Evolutionary conservation across 768 basidiomycete species (phyloP).

Genomic region (Gloeophyllum trabeum): DNA sequence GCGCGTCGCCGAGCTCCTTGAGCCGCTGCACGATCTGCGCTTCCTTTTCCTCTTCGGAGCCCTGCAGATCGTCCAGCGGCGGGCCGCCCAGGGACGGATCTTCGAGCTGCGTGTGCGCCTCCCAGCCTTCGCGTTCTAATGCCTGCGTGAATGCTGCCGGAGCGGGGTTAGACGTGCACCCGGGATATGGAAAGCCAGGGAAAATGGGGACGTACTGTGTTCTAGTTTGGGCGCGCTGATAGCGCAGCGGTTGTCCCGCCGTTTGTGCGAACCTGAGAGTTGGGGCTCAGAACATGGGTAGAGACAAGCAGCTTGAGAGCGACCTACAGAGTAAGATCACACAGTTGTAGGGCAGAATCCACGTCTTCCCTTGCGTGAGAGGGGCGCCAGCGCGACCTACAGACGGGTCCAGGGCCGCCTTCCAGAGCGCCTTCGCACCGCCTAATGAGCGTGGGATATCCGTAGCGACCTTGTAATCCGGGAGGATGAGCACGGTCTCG

Average conservation of each 20-base stretch:
- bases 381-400: slow-evolving; percentile 32
- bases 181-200: slow-evolving; percentile 5
- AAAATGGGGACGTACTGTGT: slow-evolving; percentile 35
- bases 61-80: slow-evolving; percentile 50
- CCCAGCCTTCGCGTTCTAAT: slow-evolving; percentile 62
- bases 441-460: slow-evolving; percentile 52
- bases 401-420: slow-evolving; percentile 46
- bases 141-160: slow-evolving; percentile 48
- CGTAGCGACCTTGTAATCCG: slow-evolving; percentile 80
- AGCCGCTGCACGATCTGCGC: slow-evolving; percentile 35
- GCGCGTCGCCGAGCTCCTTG: slow-evolving; percentile 37
- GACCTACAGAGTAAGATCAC: slow-evolving; percentile 83
- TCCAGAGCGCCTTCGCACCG: slow-evolving; percentile 66
- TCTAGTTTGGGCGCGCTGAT: slow-evolving; percentile 81
- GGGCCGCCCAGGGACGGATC: slow-evolving; percentile 33
- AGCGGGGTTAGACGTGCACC: not conserved
- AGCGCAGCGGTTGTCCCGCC: slow-evolving; percentile 83
- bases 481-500: slow-evolving; percentile 82
- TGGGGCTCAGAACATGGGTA: not conserved
- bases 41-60: slow-evolving; percentile 41
- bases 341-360: slow-evolving; percentile 82
- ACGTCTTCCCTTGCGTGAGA: slow-evolving; percentile 43
- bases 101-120: slow-evolving; percentile 64
- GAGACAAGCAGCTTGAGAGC: not conserved
- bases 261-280: slow-evolving; percentile 78